Evolutionary conservation across 2,329 filamentous ascomycete species (phyloP).

Genomic region (Xylaria multiplex): DNA sequence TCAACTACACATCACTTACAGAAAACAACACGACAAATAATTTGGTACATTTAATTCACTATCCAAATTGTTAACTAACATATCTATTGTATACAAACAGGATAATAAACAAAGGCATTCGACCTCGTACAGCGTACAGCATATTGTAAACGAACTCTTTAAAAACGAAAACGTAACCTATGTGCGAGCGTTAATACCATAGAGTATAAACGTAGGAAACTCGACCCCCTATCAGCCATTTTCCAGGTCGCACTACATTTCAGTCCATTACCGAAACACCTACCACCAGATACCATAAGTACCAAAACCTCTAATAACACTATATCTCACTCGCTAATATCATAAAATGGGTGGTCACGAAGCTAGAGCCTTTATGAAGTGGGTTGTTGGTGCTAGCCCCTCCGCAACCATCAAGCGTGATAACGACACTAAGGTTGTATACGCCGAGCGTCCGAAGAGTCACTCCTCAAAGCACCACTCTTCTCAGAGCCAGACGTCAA

Average conservation of each 20-base stretch:
- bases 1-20: no score
- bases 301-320: background rate
- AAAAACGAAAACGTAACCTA: no score
- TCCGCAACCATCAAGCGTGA: slow-evolving; percentile 12
- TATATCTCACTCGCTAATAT: background rate
- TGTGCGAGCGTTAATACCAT: background rate
- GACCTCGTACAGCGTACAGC: background rate
- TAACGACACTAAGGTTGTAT: background rate
- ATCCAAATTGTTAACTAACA: background rate
- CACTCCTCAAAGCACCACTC: background rate
- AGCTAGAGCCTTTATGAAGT: slow-evolving; percentile 27
- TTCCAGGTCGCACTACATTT: background rate
- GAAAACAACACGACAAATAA: background rate
- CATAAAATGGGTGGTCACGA: slow-evolving; percentile 18
- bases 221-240: background rate
- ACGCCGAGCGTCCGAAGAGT: background rate
- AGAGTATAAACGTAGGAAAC: background rate
- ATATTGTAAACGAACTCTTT: background rate
- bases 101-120: background rate
- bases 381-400: slow-evolving; percentile 10
- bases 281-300: background rate
- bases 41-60: background rate
- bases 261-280: background rate
- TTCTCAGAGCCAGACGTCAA: background rate
- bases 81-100: background rate